These are phyloP conservation scores for Pythium biforme DNA, from an alignment of 352 stramenopile genomes.

Conservation along the genomic window DNA sequence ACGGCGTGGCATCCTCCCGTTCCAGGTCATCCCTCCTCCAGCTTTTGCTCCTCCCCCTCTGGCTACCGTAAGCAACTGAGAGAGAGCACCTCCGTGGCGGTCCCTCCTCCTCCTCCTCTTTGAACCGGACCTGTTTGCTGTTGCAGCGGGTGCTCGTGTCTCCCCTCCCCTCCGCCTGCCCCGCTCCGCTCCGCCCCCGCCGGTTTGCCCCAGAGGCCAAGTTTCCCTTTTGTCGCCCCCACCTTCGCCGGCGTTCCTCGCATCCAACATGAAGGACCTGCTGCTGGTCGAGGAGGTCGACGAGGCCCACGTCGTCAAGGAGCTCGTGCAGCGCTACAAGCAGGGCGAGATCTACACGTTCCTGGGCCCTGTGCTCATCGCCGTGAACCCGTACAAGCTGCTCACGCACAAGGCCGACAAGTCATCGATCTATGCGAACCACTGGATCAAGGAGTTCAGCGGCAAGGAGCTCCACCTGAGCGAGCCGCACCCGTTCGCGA, in stretches of 20 bases:
- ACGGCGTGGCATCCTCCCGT: conserved; percentile 10
- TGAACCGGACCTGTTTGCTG: neutral
- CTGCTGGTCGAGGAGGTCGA: conserved; percentile 78
- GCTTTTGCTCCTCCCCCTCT: conserved; percentile 1
- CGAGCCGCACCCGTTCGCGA: conserved; percentile 82
- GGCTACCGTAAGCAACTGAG: conserved; percentile 1
- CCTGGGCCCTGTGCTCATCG: conserved; percentile 89
- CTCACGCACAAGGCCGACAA: conserved; percentile 57
- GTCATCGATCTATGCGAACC: conserved; percentile 73
- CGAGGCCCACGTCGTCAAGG: conserved; percentile 72
- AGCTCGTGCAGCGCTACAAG: conserved; percentile 76
- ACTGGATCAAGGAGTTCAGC: conserved; percentile 77
- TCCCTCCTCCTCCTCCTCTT: conserved; percentile 1
- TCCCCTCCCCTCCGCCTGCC: conserved; percentile 1
- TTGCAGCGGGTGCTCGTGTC: neutral
- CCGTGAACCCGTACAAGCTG: conserved; percentile 90
- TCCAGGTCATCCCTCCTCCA: conserved; percentile 23
- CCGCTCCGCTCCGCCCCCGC: neutral
- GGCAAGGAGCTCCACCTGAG: conserved; percentile 81
- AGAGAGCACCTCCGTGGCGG: neutral
- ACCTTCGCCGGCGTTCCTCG: neutral
- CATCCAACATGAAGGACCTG: conserved; percentile 54
- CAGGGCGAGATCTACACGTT: conserved; percentile 90
- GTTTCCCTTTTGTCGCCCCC: conserved; percentile 10
- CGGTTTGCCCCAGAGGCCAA: neutral